Evolutionary conservation across 108 stramenopile species (phyloP), one percentile per base, ranked within the genome.

Genomic region (Pseudonitzschia multistriata): DNA sequence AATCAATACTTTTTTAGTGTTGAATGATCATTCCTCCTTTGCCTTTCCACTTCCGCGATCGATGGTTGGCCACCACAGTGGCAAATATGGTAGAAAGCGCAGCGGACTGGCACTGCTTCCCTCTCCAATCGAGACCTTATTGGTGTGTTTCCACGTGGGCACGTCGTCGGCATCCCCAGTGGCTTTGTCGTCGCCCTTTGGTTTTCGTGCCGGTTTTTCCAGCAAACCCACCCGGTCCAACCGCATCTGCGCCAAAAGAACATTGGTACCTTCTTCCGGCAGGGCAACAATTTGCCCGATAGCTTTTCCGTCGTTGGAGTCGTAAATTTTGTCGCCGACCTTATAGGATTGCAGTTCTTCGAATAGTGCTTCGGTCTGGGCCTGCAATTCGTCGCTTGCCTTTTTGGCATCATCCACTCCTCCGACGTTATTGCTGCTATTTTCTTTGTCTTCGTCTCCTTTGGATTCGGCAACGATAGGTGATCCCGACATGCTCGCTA

Each of bases 1-100:
- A n/a, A n/a, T n/a, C n/a, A n/a, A n/a, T n/a, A n/a, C n/a, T 45
- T 5, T 37, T 37, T 5, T 45, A 13, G 7, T n/a, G 42, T 39
- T 59, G 62, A 31, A 19, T n/a, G 14, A 7, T 59, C 29, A 59
- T 37, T 59, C 31, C 57, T 74, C 68, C 65, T 85, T 84, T 29
- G 84, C 88, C 55, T 94, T 94, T 28, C 93, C 93, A 31, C 82
- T 88, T 21, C 78, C 62, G 24, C 66, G 54, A 66, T 90, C 93
- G 60, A 94, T 78, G n/a, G 77, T 75, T 0, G 93, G 93, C 90
- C 90, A 94, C 93, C 93, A 94, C 0, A 91, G 68, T 50, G 93
- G 93, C 39, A 90, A 53, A 74, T 89, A 94, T 2, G 93, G 93
- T 47, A 94, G 77, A 79, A 80, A 94, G 36, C 93, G 77, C 50